These are phyloP conservation scores for Wickerhamiella qilinensis DNA, from an alignment of 805 yeast genomes.

Conservation along the genomic window DNA sequence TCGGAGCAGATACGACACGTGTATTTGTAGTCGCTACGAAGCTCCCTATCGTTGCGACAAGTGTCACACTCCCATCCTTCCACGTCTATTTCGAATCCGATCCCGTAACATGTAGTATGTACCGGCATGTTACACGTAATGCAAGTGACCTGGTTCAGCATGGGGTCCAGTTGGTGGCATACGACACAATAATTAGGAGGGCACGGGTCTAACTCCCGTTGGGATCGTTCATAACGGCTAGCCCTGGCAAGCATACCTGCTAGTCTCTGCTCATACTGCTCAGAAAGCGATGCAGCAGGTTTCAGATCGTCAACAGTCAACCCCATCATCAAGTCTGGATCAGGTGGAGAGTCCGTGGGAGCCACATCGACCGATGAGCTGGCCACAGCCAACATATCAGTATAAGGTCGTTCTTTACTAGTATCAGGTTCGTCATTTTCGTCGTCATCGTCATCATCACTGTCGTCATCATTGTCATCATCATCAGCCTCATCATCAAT, in stretches of 20 bases:
- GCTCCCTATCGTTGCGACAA: conserved; percentile 55
- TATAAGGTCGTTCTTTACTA: background rate
- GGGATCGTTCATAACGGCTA: too few relatives aligned
- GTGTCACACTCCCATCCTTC: conserved; percentile 70
- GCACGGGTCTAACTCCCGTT: too few relatives aligned
- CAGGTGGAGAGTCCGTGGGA: background rate
- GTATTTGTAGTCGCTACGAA: conserved; percentile 39
- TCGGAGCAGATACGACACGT: conserved; percentile 50
- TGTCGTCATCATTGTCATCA: too few relatives aligned
- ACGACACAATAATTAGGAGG: conserved; percentile 35
- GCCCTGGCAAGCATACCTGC: too few relatives aligned
- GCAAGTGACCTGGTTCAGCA: conserved; percentile 36
- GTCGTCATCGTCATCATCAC: conserved; percentile 2
- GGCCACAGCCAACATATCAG: background rate
- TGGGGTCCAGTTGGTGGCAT: conserved; percentile 30
- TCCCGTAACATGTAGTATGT: conserved; percentile 61
- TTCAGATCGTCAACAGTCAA: too few relatives aligned
- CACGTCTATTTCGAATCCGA: too few relatives aligned
- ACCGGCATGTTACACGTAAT: conserved; percentile 50
- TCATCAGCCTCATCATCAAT: too few relatives aligned
- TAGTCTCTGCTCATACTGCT: too few relatives aligned
- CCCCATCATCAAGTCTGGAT: too few relatives aligned
- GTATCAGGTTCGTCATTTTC: background rate
- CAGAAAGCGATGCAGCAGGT: too few relatives aligned
- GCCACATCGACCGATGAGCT: background rate